Base-by-base conservation (phyloP, 805 yeast genomes). In the Candida qinlingensis region DNA sequence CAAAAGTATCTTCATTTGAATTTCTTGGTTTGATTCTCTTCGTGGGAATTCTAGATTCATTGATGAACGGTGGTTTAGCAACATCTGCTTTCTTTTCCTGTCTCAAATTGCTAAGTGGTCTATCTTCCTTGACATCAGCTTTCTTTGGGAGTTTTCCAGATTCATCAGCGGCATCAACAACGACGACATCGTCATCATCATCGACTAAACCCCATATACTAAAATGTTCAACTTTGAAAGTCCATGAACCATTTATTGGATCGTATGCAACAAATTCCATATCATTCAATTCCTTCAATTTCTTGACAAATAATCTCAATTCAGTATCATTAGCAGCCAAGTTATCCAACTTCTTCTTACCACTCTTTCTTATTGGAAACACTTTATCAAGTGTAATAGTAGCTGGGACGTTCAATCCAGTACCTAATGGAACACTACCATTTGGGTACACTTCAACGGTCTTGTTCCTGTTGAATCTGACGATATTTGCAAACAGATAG, bases 191-290 rank as follows among this genome's bases (percentile, higher is more conserved):
- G 38, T 75, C 80, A 26, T 75, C 81, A 28, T 83, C 88, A 54
- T 82, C 86, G 13, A 84, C 75, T 37, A 94, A 67, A 6, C 98
- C 98, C 97, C 97, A 94, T 6, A 87, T 79, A 69, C 96, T 89
- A 60, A 94, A 94, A 69, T 94, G 99, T 56, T 85, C 81, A 7
- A 91, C 97, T 56, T 74, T 78, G 66, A 88, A 90, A 1, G 84
- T 81, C 89, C 91, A 90, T 5, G 77, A 66, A 35, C 88, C 87
- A 5, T 80, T 77, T 30, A 82, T 73, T 4, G 90, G 89, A 58
- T 86, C 90, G 61, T 83, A 90, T 5, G 90, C 83, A 11, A 91
- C 72, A 61, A 86, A 89, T 52, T 83, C 82, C 83, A 85, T 88
- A 6, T 91, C 96, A 34, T 72, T 74, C 54, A 74, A 67, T 42